Conservation (phyloP, 805 yeast species). For the Ogataea nakhonphanomensis region DNA sequence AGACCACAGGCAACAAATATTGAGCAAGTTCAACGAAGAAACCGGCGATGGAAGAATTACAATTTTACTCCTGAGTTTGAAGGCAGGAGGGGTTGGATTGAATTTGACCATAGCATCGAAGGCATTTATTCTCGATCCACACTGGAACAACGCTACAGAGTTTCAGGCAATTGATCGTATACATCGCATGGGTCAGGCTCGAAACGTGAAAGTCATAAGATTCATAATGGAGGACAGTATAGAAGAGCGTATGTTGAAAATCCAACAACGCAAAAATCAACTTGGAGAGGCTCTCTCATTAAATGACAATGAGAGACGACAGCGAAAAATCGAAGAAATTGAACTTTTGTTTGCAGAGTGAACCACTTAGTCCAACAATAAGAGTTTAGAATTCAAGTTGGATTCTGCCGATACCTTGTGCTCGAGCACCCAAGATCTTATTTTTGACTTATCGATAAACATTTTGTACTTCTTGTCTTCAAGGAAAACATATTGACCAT, state of each 20-base stretch:
- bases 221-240: slow-evolving; percentile 81
- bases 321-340: slow-evolving; percentile 68
- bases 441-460: slow-evolving; percentile 21
- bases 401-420: slow-evolving; percentile 20
- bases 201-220: slow-evolving; percentile 67
- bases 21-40: slow-evolving; percentile 47
- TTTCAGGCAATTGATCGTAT: slow-evolving; percentile 90
- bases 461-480: slow-evolving; percentile 25
- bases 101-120: slow-evolving; percentile 80
- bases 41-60: slow-evolving; percentile 28
- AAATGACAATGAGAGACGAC: slow-evolving; percentile 71
- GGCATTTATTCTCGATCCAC: slow-evolving; percentile 92
- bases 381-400: slow-evolving; percentile 18
- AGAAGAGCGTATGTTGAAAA: slow-evolving; percentile 82
- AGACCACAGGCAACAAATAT: slow-evolving; percentile 58
- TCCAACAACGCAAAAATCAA: slow-evolving; percentile 80
- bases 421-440: slow-evolving; percentile 30
- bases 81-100: slow-evolving; percentile 94
- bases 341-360: slow-evolving; percentile 57
- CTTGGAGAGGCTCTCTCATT: slow-evolving; percentile 77
- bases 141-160: slow-evolving; percentile 95
- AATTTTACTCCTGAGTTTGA: slow-evolving; percentile 68
- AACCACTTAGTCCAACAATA: slow-evolving; percentile 25
- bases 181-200: slow-evolving; percentile 84
- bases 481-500: slow-evolving; percentile 20